Evolutionary conservation across 164 flowering plant genomes (phyloP).

Genomic region (Tetrastigma voinierianum): DNA sequence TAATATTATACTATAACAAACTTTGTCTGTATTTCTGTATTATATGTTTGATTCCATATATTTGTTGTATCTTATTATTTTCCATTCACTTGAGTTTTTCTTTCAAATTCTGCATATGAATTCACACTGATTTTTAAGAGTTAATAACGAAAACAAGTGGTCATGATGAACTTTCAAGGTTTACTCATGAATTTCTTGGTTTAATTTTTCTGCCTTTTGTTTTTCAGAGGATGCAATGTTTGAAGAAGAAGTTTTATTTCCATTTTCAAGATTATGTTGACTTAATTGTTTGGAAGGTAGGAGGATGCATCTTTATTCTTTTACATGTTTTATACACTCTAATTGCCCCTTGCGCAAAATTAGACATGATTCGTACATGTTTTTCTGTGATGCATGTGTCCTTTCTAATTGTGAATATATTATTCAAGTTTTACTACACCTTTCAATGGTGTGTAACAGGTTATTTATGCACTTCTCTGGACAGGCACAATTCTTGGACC

Average conservation of each 20-base stretch:
- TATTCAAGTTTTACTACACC: neutral
- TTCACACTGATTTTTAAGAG: too few relatives aligned
- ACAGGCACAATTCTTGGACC: constrained; percentile 96
- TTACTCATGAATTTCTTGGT: neutral
- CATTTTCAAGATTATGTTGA: constrained; percentile 97
- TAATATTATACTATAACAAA: too few relatives aligned
- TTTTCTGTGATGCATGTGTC: neutral
- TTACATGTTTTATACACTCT: neutral
- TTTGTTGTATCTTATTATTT: too few relatives aligned
- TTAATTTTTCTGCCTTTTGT: constrained; percentile 10
- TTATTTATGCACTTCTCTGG: constrained; percentile 12
- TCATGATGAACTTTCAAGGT: too few relatives aligned
- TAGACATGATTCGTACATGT: neutral
- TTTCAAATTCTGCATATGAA: too few relatives aligned
- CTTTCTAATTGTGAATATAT: neutral
- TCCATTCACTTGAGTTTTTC: too few relatives aligned
- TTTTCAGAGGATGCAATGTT: constrained; percentile 73
- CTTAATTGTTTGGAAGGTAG: constrained; percentile 94
- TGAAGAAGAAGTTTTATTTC: constrained; percentile 93
- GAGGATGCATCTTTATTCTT: constrained; percentile 2
- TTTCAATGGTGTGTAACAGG: neutral
- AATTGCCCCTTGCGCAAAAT: neutral
- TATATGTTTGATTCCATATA: too few relatives aligned
- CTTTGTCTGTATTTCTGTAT: too few relatives aligned
- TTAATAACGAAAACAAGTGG: too few relatives aligned